Percentiles rank a stretch among this genome's conserved stretches.
Conservation (phyloP, 768 basidiomycete genomes). For the Lentinula guzmanii region DNA sequence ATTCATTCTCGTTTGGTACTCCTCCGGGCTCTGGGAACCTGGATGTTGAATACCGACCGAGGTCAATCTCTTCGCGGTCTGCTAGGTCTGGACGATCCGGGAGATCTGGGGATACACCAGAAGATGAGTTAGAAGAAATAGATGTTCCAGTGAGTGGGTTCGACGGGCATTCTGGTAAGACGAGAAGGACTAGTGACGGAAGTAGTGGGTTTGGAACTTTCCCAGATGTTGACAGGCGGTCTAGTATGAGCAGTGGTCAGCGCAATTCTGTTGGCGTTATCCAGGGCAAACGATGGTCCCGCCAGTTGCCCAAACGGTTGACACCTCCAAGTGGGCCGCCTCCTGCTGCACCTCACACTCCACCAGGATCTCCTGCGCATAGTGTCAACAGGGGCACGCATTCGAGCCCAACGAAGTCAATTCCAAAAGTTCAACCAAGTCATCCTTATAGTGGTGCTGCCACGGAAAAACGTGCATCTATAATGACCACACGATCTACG, state of each 20-base stretch:
- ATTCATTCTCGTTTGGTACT: slow-evolving; percentile 3
- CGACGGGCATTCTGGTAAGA: not conserved
- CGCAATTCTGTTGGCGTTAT: not conserved
- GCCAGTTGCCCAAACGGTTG: slow-evolving; percentile 45
- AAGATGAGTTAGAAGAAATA: not conserved
- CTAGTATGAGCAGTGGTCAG: not conserved
- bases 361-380: slow-evolving; percentile 12
- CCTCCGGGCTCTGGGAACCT: slow-evolving; percentile 1
- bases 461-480: slow-evolving; percentile 4
- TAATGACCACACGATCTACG: slow-evolving; percentile 16
- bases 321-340: slow-evolving; percentile 59
- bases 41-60: not conserved
- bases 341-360: slow-evolving; percentile 36
- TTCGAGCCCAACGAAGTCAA: not conserved
- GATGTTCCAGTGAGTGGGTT: not conserved
- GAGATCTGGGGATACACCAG: not conserved
- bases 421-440: slow-evolving; percentile 13
- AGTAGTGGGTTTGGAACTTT: not conserved
- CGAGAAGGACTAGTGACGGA: not conserved
- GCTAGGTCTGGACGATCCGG: not conserved
- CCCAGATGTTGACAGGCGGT: not conserved
- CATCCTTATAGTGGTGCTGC: slow-evolving; percentile 21
- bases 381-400: not conserved
- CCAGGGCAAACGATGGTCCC: slow-evolving; percentile 46
- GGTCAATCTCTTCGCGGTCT: not conserved